Evolutionary conservation across 768 basidiomycete species (phyloP).

Genomic region (Lactarius psammicola): DNA sequence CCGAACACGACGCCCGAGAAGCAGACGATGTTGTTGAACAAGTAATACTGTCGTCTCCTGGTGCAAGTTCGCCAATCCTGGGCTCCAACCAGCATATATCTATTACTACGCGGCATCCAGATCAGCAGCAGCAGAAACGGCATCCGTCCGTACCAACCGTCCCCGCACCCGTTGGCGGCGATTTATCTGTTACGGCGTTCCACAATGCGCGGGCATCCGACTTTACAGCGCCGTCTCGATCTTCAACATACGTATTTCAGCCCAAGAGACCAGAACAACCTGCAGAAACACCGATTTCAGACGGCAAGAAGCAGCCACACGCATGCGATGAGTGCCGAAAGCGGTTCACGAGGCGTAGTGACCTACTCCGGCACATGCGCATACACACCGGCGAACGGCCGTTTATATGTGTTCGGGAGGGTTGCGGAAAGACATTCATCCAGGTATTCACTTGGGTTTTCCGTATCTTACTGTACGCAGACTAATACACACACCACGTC

Average conservation of each 20-base stretch:
- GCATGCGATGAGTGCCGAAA: constrained; percentile 76
- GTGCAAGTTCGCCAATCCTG: constrained; percentile 17
- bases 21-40: constrained; percentile 23
- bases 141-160: constrained; percentile 8
- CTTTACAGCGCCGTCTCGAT: constrained; percentile 9
- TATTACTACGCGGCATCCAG: not conserved
- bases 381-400: constrained; percentile 92
- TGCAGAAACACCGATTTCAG: constrained; percentile 30
- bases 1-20: constrained; percentile 10
- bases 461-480: constrained; percentile 19
- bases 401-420: constrained; percentile 65
- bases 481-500: constrained; percentile 17
- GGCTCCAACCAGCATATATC: constrained; percentile 5
- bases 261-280: constrained; percentile 28
- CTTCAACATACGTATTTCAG: constrained; percentile 19
- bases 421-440: constrained; percentile 89
- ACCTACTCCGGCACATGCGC: constrained; percentile 79
- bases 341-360: constrained; percentile 79
- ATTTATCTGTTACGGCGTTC: constrained; percentile 14
- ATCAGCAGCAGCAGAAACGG: constrained; percentile 20
- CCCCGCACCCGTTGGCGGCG: not conserved
- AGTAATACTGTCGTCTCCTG: constrained; percentile 16
- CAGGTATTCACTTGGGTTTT: constrained; percentile 52
- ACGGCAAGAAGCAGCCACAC: constrained; percentile 44
- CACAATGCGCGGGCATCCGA: constrained; percentile 12